phyloP scores from a whole-genome alignment of 169 alveolate genomes.

The Babesia bovis region DNA sequence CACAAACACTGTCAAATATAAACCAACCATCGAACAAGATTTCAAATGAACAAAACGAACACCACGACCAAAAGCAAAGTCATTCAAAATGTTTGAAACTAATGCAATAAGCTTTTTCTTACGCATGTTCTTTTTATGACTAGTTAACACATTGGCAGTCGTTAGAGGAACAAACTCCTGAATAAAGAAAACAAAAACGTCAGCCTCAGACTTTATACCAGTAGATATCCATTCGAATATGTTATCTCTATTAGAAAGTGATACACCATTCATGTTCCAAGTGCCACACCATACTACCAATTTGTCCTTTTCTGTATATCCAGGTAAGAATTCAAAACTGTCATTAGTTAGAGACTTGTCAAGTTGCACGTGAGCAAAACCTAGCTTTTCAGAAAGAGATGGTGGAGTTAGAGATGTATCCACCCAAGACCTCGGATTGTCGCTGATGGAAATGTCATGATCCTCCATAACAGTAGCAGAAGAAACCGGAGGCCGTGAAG shows the following conservation, averaged over 20 bases:
- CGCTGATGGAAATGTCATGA: not conserved
- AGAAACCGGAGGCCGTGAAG: not conserved
- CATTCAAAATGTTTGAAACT: constrained; percentile 6
- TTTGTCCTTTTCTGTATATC: constrained; percentile 12
- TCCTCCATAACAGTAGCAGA: not conserved
- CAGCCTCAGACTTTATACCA: constrained; percentile 47
- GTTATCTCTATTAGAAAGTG: constrained; percentile 60
- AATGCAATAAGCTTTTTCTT: constrained; percentile 25
- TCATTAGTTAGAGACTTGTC: too few species aligned
- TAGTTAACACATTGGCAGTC: constrained; percentile 7
- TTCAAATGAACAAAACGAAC: constrained; percentile 21
- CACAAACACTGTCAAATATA: constrained; percentile 40
- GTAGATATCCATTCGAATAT: constrained; percentile 66
- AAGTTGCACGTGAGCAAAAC: too few species aligned
- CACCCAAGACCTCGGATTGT: too few species aligned
- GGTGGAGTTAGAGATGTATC: too few species aligned
- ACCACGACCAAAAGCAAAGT: not conserved
- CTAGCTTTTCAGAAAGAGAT: too few species aligned
- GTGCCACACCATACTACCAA: constrained; percentile 74
- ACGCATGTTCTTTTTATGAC: constrained; percentile 25
- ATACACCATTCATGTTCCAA: constrained; percentile 75
- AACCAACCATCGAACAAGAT: constrained; percentile 56
- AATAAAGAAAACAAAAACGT: constrained; percentile 70
- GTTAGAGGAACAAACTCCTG: constrained; percentile 74
- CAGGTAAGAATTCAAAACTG: too few species aligned